phyloP scores from a whole-genome alignment of 2,329 filamentous ascomycete species.

The Tolypocladium tundrense region DNA sequence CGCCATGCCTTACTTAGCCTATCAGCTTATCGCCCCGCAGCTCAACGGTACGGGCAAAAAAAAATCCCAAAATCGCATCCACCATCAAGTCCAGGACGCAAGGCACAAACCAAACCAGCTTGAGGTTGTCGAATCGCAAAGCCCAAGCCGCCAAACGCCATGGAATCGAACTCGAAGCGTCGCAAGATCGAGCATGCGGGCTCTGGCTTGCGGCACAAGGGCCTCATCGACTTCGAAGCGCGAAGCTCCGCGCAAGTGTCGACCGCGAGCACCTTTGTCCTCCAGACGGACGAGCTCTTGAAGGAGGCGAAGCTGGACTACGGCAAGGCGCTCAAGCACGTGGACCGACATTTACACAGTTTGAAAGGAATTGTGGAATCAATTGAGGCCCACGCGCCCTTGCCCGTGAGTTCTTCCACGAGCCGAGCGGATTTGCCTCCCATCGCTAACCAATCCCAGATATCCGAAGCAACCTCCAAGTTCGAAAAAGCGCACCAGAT shows the following conservation, averaged over 20 bases:
- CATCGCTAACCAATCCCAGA: constrained; percentile 31
- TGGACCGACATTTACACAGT: constrained; percentile 38
- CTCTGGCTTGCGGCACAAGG: constrained; percentile 20
- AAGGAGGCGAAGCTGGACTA: constrained; percentile 45
- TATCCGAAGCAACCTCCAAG: constrained; percentile 56
- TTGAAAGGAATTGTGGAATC: constrained; percentile 44
- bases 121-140: constrained; percentile 4
- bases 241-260: constrained; percentile 28
- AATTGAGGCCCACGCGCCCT: constrained; percentile 36
- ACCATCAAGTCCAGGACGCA: background rate
- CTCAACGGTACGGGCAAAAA: background rate
- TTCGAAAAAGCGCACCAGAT: constrained; percentile 60
- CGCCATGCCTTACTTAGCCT: constrained; percentile 3
- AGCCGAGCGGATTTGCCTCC: background rate
- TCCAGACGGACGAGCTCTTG: constrained; percentile 51
- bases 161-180: constrained; percentile 38
- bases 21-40: constrained; percentile 17
- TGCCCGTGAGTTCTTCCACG: constrained; percentile 31
- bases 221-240: constrained; percentile 30
- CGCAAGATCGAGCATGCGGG: constrained; percentile 35
- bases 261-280: constrained; percentile 43
- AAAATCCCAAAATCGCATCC: background rate
- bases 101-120: background rate
- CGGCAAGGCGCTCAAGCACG: constrained; percentile 33
- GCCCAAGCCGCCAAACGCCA: constrained; percentile 11